phyloP scores from a whole-genome alignment of 352 stramenopile genomes.

The Phytophthora vignae region DNA sequence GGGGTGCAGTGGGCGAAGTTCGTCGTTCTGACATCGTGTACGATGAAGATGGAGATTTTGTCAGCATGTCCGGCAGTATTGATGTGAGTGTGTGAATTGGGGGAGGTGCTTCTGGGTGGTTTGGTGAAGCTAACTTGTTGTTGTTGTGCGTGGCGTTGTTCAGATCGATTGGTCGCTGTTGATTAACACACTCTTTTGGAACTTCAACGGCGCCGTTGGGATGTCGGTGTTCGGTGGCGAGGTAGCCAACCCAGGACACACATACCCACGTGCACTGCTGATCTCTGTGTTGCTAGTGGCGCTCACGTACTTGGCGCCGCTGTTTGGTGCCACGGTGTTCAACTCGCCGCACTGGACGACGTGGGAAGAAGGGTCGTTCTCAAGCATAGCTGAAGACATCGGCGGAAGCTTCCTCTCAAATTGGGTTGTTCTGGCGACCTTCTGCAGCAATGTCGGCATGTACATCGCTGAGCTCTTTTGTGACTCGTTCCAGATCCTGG shows the following conservation, averaged over 20 bases:
- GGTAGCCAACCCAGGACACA: conserved; percentile 75
- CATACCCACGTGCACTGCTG: conserved; percentile 88
- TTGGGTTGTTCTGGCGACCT: conserved; percentile 92
- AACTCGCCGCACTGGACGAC: conserved; percentile 70
- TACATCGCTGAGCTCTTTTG: conserved; percentile 95
- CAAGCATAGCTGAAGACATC: conserved; percentile 84
- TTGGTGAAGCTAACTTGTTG: conserved; percentile 8
- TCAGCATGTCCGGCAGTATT: conserved; percentile 49
- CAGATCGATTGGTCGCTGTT: conserved; percentile 84
- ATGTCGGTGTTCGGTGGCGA: conserved; percentile 92
- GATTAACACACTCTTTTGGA: conserved; percentile 97
- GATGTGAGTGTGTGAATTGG: conserved; percentile 18
- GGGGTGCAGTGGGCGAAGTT: conserved; percentile 47
- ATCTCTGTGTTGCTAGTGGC: conserved; percentile 82
- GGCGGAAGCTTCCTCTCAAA: conserved; percentile 86
- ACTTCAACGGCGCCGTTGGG: conserved; percentile 93
- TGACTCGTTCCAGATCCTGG: conserved; percentile 91
- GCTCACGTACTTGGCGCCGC: conserved; percentile 88
- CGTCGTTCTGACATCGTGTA: conserved; percentile 50
- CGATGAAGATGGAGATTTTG: conserved; percentile 44
- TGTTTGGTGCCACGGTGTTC: conserved; percentile 86
- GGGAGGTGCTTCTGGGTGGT: not conserved
- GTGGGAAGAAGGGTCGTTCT: conserved; percentile 93
- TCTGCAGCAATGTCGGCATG: conserved; percentile 91
- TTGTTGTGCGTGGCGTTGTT: not conserved